Evolutionary conservation across 2,329 filamentous ascomycete species (phyloP).

Genomic region (Akanthomyces uredinophilus): DNA sequence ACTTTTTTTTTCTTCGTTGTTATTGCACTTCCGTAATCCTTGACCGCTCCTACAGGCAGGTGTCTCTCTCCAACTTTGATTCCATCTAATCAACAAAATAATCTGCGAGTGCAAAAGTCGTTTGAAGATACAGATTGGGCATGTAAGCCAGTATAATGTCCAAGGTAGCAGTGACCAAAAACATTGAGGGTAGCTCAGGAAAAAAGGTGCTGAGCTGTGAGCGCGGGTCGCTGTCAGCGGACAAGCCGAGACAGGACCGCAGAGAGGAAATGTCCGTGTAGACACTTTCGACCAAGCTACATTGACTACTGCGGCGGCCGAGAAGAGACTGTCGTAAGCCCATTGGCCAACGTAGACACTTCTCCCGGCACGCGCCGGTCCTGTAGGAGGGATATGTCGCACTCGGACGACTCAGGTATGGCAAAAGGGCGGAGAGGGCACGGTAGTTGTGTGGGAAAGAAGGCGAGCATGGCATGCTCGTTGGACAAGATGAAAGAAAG

Average conservation of each 20-base stretch:
- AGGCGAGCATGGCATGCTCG: background rate
- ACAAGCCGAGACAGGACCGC: background rate
- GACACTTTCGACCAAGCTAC: background rate
- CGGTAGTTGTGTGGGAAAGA: background rate
- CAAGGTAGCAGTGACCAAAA: background rate
- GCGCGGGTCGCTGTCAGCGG: background rate
- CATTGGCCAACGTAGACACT: background rate
- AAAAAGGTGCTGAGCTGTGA: background rate
- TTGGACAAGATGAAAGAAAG: constrained; percentile 2
- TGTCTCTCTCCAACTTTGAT: background rate
- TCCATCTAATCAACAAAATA: background rate
- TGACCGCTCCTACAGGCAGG: background rate
- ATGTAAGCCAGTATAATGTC: background rate
- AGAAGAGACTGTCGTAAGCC: background rate
- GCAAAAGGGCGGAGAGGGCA: background rate
- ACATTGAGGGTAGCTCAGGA: background rate
- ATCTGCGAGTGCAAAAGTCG: background rate
- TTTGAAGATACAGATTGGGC: background rate
- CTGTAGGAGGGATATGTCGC: background rate
- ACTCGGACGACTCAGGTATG: background rate
- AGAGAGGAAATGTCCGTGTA: background rate
- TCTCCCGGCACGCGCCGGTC: background rate
- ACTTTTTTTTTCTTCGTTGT: background rate
- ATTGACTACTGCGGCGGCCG: background rate
- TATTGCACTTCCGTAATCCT: background rate